Evolutionary conservation across 2,329 filamentous ascomycete genomes (phyloP).

Genomic region (Apiospora hydei): DNA sequence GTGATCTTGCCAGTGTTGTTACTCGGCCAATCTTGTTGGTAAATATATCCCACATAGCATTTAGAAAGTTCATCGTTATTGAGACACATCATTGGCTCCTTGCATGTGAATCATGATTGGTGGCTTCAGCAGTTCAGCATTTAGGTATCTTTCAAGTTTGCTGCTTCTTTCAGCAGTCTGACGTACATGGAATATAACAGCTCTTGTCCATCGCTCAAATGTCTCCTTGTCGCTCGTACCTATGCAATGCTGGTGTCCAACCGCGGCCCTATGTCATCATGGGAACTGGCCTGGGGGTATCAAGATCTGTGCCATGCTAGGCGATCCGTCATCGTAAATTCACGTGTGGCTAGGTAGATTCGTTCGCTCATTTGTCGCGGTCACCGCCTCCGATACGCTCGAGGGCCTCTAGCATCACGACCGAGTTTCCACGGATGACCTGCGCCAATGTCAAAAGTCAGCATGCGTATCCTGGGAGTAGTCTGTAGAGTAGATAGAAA

Average conservation of each 20-base stretch:
- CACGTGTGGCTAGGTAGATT: neutral
- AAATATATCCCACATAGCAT: neutral
- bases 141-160: neutral
- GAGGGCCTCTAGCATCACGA: constrained; percentile 93
- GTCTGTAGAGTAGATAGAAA: constrained; percentile 32
- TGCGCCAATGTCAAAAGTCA: constrained; percentile 41
- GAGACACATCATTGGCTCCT: neutral
- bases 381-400: constrained; percentile 72
- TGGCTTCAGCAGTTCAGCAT: neutral
- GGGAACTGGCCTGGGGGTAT: constrained; percentile 17
- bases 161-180: neutral
- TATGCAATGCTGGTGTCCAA: neutral
- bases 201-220: neutral
- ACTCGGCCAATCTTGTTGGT: too few species aligned
- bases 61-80: neutral
- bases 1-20: too few species aligned
- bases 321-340: neutral
- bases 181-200: neutral
- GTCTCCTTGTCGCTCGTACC: neutral
- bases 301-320: neutral
- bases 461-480: neutral
- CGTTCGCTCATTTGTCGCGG: constrained; percentile 43
- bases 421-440: constrained; percentile 97
- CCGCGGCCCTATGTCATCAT: neutral
- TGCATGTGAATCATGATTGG: neutral